Conservation (phyloP, 202 grass and related monocot genomes). For the Thinopyrum obtusiflorum region DNA sequence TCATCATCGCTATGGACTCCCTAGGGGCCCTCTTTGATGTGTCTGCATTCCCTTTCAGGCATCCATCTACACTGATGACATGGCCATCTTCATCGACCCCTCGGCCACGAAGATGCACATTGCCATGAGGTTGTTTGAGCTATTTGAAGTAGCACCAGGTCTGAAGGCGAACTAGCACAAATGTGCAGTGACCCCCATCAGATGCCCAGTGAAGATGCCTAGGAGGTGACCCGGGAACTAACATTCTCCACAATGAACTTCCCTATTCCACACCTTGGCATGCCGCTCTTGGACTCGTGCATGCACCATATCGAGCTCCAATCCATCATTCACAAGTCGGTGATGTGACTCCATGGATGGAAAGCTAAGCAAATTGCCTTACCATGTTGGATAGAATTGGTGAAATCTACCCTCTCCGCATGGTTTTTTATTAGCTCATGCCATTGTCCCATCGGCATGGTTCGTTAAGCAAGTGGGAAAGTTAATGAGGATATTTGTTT, state of each 20-base stretch:
- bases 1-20: background rate
- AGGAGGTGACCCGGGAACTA: background rate
- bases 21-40: background rate
- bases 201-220: background rate
- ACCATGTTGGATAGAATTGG: background rate
- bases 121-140: background rate
- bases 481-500: background rate
- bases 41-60: background rate
- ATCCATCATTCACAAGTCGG: background rate
- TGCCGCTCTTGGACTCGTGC: background rate
- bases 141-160: background rate
- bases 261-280: background rate
- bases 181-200: background rate
- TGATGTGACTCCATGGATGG: background rate
- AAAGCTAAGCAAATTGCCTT: background rate
- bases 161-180: background rate
- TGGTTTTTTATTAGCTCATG: background rate
- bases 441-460: background rate
- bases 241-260: background rate
- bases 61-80: background rate
- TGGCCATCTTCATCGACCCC: background rate
- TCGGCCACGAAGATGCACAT: background rate
- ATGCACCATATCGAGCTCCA: background rate
- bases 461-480: background rate
- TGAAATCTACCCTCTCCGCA: background rate